Evolutionary conservation across 495 filamentous ascomycete genomes (phyloP).

Genomic region (Xylaria longipes): DNA sequence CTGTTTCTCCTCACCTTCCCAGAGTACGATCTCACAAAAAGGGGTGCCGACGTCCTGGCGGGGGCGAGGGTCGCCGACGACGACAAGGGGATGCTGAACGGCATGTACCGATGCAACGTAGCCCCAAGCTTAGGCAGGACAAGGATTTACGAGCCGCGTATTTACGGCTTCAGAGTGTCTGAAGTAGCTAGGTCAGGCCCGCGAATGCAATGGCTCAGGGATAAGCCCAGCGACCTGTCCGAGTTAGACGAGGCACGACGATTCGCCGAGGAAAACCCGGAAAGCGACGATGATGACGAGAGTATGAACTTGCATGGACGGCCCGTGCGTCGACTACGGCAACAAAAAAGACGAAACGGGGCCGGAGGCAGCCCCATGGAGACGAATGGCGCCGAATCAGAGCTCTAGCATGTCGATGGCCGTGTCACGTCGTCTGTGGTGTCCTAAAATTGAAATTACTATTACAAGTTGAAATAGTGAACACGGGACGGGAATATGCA

Average conservation of each 20-base stretch:
- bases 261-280: conserved; percentile 57
- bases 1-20: conserved; percentile 99
- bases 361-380: conserved; percentile 63
- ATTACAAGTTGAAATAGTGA: neutral
- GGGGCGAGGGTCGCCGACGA: conserved; percentile 47
- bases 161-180: conserved; percentile 94
- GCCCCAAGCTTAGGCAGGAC: conserved; percentile 83
- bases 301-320: conserved; percentile 51
- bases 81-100: conserved; percentile 73
- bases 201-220: conserved; percentile 94
- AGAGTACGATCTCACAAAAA: conserved; percentile 79
- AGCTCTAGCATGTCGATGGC: conserved; percentile 40
- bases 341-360: conserved; percentile 40
- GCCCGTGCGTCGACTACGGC: conserved; percentile 45
- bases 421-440: neutral
- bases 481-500: neutral
- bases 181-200: conserved; percentile 87
- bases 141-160: conserved; percentile 90
- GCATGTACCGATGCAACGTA: conserved; percentile 80
- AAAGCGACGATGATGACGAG: conserved; percentile 55
- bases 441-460: neutral
- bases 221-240: conserved; percentile 76
- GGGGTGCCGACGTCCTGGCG: conserved; percentile 51
- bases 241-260: conserved; percentile 80
- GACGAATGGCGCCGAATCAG: conserved; percentile 56